A percentile compares a stretch with the other conserved stretches of the same genome.
phyloP scores from a whole-genome alignment of 2,329 filamentous ascomycete species.

The Stemphylium beticola region DNA sequence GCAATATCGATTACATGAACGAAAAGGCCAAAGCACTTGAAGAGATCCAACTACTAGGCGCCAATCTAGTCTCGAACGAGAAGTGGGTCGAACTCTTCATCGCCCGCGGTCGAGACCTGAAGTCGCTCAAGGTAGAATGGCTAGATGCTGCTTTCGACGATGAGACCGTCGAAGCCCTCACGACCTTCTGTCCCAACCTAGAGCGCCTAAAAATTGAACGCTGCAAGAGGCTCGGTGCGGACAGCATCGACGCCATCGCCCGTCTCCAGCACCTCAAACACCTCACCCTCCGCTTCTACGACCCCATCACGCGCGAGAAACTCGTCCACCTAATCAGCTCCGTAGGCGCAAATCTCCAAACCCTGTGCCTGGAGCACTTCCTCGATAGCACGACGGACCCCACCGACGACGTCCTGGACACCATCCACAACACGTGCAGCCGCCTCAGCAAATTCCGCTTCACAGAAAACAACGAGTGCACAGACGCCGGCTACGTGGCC shows the following conservation, averaged over 20 bases:
- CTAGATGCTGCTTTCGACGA: slow-evolving; percentile 84
- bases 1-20: slow-evolving; percentile 79
- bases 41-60: slow-evolving; percentile 78
- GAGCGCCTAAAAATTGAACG: slow-evolving; percentile 79
- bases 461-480: slow-evolving; percentile 75
- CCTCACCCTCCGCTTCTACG: slow-evolving; percentile 72
- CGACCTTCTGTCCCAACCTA: slow-evolving; percentile 69
- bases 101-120: slow-evolving; percentile 68
- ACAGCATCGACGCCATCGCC: slow-evolving; percentile 70
- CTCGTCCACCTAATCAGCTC: slow-evolving; percentile 67
- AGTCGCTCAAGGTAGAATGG: slow-evolving; percentile 77
- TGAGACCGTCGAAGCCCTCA: slow-evolving; percentile 67
- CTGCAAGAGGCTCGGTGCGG: slow-evolving; percentile 74
- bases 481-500: slow-evolving; percentile 72
- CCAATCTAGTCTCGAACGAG: slow-evolving; percentile 79
- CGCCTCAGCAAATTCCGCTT: slow-evolving; percentile 79
- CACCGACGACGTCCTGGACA: slow-evolving; percentile 62
- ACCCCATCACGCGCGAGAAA: slow-evolving; percentile 61
- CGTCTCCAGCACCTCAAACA: slow-evolving; percentile 71
- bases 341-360: slow-evolving; percentile 72
- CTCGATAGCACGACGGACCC: slow-evolving; percentile 67
- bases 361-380: slow-evolving; percentile 77
- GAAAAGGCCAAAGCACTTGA: slow-evolving; percentile 73
- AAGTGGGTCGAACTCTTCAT: slow-evolving; percentile 76
- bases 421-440: slow-evolving; percentile 73